Conservation (phyloP, 2,329 filamentous ascomycete genomes). For the Colletotrichum sp. region DNA sequence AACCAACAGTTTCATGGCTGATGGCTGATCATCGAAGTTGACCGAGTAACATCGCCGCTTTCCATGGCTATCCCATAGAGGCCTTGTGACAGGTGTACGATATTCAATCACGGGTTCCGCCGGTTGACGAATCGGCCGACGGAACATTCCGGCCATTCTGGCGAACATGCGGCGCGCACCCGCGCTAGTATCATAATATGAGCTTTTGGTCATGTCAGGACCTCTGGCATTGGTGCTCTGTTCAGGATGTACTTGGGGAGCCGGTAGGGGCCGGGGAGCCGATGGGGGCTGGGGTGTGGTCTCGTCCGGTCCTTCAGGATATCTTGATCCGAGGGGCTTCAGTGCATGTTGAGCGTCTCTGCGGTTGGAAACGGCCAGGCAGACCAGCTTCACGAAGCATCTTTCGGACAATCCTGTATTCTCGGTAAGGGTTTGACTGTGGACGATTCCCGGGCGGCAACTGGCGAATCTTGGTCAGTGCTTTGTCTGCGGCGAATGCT, state of each 20-base stretch:
- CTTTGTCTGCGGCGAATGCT: neutral
- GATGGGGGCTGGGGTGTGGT: neutral
- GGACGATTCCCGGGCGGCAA: neutral
- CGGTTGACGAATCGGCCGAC: neutral
- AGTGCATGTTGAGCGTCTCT: neutral
- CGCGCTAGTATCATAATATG: neutral
- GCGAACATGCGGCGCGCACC: too few species aligned
- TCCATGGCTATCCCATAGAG: neutral
- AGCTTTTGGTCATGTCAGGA: neutral
- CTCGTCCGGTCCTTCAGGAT: neutral
- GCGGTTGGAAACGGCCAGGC: neutral
- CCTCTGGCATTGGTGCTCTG: neutral
- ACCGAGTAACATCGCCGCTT: neutral
- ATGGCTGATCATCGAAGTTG: neutral
- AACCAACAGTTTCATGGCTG: neutral
- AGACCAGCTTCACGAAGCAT: neutral
- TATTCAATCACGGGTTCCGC: neutral
- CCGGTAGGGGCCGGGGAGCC: too few species aligned
- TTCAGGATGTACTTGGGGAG: neutral
- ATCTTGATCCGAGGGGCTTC: neutral
- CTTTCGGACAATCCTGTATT: neutral
- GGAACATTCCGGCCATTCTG: too few species aligned
- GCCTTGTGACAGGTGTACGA: neutral
- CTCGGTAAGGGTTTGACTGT: neutral
- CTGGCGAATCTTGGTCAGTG: neutral